phyloP scores from a whole-genome alignment of 2,329 filamentous ascomycete species.

The Hymenoscyphus fraxineus region DNA sequence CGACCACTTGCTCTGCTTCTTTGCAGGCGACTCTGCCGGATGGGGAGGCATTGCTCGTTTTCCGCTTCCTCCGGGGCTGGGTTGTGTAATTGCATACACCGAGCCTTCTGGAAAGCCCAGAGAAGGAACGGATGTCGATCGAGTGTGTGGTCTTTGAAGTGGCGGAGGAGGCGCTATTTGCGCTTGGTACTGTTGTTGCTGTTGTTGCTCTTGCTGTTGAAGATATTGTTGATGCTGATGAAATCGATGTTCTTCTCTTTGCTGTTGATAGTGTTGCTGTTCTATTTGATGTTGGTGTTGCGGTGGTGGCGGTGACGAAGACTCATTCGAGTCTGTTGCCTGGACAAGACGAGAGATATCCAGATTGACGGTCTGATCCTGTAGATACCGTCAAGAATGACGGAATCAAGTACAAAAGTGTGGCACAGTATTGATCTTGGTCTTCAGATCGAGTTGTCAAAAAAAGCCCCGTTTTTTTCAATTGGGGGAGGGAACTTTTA shows the following conservation, averaged over 20 bases:
- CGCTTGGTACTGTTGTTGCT: slow-evolving; percentile 17
- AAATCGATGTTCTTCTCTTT: slow-evolving; percentile 18
- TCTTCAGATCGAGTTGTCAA: slow-evolving; percentile 14
- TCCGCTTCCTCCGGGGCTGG: slow-evolving; percentile 28
- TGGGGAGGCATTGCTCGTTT: slow-evolving; percentile 54
- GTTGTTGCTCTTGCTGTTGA: slow-evolving; percentile 7
- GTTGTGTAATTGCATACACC: slow-evolving; percentile 23
- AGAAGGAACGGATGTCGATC: slow-evolving; percentile 30
- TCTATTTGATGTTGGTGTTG: slow-evolving; percentile 20
- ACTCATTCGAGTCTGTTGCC: slow-evolving; percentile 69
- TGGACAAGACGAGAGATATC: slow-evolving; percentile 92
- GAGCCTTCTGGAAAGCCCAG: slow-evolving; percentile 25
- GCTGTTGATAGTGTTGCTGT: slow-evolving; percentile 38
- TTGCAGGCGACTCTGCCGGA: slow-evolving; percentile 66
- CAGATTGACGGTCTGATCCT: slow-evolving; percentile 64
- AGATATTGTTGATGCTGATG: slow-evolving; percentile 28
- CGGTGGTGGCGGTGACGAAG: slow-evolving; percentile 46
- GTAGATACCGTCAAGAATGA: slow-evolving; percentile 35
- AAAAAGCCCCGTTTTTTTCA: slow-evolving; percentile 13
- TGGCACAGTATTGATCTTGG: slow-evolving; percentile 21
- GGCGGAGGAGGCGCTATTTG: slow-evolving; percentile 37
- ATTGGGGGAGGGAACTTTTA: slow-evolving; percentile 15
- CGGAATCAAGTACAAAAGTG: slow-evolving; percentile 32
- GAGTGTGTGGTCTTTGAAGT: slow-evolving; percentile 36
- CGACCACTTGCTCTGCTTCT: slow-evolving; percentile 97